phyloP scores from a whole-genome alignment of 768 basidiomycete species.

The Fibroporia radiculosa region DNA sequence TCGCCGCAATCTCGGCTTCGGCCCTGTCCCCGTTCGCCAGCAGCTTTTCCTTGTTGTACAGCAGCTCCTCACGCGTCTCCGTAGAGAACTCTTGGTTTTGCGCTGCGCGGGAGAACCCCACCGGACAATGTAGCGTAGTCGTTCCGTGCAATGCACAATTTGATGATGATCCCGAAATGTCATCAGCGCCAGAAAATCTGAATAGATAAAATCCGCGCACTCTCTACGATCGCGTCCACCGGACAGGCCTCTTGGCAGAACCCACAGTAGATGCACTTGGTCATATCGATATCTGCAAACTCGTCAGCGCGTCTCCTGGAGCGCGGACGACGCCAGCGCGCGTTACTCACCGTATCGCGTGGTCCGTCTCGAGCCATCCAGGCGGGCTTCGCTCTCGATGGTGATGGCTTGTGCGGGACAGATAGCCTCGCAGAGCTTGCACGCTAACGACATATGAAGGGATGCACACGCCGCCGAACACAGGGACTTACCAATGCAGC shows the following conservation, averaged over 20 bases:
- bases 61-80: conserved; percentile 94
- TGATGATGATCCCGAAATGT: too few relatives aligned
- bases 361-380: conserved; percentile 93
- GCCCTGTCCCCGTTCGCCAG: conserved; percentile 93
- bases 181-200: too few relatives aligned
- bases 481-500: conserved; percentile 81
- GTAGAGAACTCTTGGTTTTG: conserved; percentile 98
- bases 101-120: conserved; percentile 36
- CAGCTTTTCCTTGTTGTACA: conserved; percentile 99
- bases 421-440: conserved; percentile 98
- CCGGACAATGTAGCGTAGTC: neutral
- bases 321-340: neutral
- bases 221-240: conserved; percentile 98
- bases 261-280: conserved; percentile 99
- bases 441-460: conserved; percentile 49
- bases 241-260: conserved; percentile 99
- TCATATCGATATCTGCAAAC: conserved; percentile 92
- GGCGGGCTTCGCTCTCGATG: conserved; percentile 94
- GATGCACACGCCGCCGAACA: neutral
- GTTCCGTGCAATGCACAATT: neutral
- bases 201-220: conserved; percentile 36
- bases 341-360: conserved; percentile 82
- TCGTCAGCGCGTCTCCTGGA: neutral
- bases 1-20: conserved; percentile 97
- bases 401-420: conserved; percentile 99